A percentile compares a stretch with the other conserved stretches of the same genome.
Evolutionary conservation across 2,329 filamentous ascomycete genomes (phyloP).

Genomic region (Exophiala mesophila): DNA sequence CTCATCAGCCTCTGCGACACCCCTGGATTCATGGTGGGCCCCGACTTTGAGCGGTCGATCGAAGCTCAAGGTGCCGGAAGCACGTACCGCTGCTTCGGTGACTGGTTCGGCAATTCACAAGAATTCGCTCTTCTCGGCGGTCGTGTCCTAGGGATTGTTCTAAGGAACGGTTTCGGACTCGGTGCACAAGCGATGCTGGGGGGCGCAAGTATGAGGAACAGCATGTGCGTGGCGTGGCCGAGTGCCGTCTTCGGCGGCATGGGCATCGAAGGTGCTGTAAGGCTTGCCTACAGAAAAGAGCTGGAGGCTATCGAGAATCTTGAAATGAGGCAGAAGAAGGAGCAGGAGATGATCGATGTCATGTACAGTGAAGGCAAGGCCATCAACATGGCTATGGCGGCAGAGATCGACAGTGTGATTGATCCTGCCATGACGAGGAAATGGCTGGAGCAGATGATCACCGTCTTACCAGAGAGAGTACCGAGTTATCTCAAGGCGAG

Average conservation of each 20-base stretch:
- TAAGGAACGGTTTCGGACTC: constrained; percentile 21
- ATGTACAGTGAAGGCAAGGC: constrained; percentile 20
- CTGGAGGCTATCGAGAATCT: constrained; percentile 17
- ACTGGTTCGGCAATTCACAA: constrained; percentile 21
- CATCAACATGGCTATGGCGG: constrained; percentile 17
- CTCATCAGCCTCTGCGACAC: constrained; percentile 22
- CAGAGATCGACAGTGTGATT: constrained; percentile 20
- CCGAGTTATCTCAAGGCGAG: constrained; percentile 18
- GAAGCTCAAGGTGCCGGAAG: constrained; percentile 20
- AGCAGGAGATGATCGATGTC: constrained; percentile 21
- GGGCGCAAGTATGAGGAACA: constrained; percentile 20
- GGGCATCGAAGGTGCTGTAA: constrained; percentile 20
- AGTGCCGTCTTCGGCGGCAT: constrained; percentile 20
- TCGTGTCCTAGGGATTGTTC: constrained; percentile 16
- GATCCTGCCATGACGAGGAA: constrained; percentile 21
- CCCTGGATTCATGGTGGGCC: constrained; percentile 21
- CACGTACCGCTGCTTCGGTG: constrained; percentile 21
- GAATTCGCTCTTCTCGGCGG: constrained; percentile 19
- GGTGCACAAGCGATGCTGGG: constrained; percentile 22
- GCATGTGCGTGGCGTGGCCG: constrained; percentile 21
- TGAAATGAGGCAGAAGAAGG: constrained; percentile 16
- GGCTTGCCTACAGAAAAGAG: constrained; percentile 19
- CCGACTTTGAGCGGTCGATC: constrained; percentile 18
- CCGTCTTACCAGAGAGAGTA: constrained; percentile 18
- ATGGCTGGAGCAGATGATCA: constrained; percentile 20